Percentiles rank a stretch among this genome's conserved stretches.
These are phyloP conservation scores for Emmonsiellopsis sp. DNA, from an alignment of 2,329 filamentous ascomycete genomes.

Conservation along the genomic window DNA sequence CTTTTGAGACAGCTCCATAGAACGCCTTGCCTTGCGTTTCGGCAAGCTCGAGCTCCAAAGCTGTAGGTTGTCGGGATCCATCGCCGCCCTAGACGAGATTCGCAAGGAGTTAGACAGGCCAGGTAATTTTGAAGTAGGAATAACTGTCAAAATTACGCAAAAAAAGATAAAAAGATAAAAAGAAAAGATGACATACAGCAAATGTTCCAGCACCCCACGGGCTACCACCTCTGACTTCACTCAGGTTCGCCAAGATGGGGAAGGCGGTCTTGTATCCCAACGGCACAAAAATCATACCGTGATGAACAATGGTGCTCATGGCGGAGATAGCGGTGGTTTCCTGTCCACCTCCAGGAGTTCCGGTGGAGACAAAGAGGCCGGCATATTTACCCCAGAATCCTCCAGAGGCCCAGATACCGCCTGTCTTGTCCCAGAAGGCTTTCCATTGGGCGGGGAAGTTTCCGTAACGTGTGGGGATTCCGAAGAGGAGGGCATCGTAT, in stretches of 20 bases:
- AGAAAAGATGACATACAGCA: slow-evolving; percentile 41
- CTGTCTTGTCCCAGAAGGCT: slow-evolving; percentile 74
- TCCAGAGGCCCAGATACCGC: slow-evolving; percentile 71
- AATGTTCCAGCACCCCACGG: slow-evolving; percentile 95
- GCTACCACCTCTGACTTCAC: slow-evolving; percentile 74
- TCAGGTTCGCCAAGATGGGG: slow-evolving; percentile 57
- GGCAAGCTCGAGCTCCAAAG: slow-evolving; percentile 70
- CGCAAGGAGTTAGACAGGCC: no score
- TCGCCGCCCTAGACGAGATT: slow-evolving; percentile 45
- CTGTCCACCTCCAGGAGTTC: slow-evolving; percentile 76
- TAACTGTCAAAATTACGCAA: neutral
- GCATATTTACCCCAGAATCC: slow-evolving; percentile 80
- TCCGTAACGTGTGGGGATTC: slow-evolving; percentile 91
- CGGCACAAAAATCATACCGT: slow-evolving; percentile 95
- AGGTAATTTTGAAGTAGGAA: no score
- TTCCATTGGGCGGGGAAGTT: slow-evolving; percentile 98
- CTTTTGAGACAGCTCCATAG: slow-evolving; percentile 66
- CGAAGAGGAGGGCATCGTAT: slow-evolving; percentile 86
- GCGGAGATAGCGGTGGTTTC: slow-evolving; percentile 74
- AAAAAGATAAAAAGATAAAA: slow-evolving; percentile 5
- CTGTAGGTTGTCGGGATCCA: slow-evolving; percentile 71
- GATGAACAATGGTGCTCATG: slow-evolving; percentile 81
- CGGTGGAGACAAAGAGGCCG: slow-evolving; percentile 86
- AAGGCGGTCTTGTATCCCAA: slow-evolving; percentile 84
- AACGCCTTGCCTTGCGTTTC: slow-evolving; percentile 76